These are phyloP conservation scores for Pelagomonas calceolata DNA, from an alignment of 108 stramenopile species.

Conservation along the genomic window DNA sequence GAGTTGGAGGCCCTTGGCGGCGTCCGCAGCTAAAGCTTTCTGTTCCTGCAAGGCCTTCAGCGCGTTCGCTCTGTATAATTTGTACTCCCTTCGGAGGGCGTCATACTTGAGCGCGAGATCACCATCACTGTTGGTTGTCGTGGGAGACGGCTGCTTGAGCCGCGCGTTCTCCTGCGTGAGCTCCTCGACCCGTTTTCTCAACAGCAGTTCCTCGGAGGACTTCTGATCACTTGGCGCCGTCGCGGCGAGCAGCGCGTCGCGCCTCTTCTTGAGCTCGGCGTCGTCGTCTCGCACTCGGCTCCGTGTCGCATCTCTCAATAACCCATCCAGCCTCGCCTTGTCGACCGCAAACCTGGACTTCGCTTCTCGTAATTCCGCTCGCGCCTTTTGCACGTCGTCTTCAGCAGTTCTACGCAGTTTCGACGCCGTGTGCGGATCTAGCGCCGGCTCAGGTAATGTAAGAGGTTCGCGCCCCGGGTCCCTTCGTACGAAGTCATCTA, in stretches of 20 bases:
- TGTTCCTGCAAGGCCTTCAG: conserved; percentile 9
- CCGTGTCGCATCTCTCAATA: background rate
- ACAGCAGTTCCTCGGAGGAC: conserved; percentile 17
- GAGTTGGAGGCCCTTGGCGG: background rate
- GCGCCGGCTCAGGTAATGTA: background rate
- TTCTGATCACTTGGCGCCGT: background rate
- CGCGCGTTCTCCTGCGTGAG: conserved; percentile 22
- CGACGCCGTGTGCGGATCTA: background rate
- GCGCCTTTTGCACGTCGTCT: conserved; percentile 10
- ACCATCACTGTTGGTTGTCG: conserved; percentile 20
- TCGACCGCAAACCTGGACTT: conserved; percentile 20
- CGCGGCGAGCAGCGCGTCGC: background rate
- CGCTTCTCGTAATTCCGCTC: conserved; percentile 22
- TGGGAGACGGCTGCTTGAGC: conserved; percentile 11
- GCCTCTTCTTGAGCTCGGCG: background rate
- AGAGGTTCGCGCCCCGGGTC: background rate
- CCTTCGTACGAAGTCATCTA: background rate
- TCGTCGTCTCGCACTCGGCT: background rate
- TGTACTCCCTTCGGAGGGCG: conserved; percentile 27
- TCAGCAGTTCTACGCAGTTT: too few relatives aligned
- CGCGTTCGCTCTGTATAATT: conserved; percentile 31
- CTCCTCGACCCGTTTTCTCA: conserved; percentile 12
- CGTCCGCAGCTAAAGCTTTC: background rate
- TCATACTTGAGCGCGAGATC: conserved; percentile 20
- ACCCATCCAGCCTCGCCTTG: conserved; percentile 15